These are phyloP conservation scores for Phytophthora brassicae DNA, from an alignment of 352 stramenopile species.

Conservation along the genomic window DNA sequence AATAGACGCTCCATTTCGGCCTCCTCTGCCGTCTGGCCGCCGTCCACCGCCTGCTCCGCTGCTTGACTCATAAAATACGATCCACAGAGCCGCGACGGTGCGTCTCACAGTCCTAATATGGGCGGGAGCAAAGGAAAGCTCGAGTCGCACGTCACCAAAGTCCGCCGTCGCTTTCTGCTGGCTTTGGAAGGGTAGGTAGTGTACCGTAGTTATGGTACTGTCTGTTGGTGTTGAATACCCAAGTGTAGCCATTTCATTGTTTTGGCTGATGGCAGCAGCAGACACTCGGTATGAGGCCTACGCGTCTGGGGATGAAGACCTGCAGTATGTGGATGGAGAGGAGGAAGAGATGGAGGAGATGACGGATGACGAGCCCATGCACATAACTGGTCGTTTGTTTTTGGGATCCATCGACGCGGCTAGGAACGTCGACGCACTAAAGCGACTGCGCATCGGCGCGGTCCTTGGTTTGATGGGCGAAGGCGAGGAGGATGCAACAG, in stretches of 20 bases:
- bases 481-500: constrained; percentile 25
- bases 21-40: constrained; percentile 34
- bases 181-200: no score
- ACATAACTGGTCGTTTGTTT: constrained; percentile 43
- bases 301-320: constrained; percentile 10
- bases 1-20: constrained; percentile 58
- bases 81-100: no score
- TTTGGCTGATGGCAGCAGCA: constrained; percentile 13
- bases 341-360: constrained; percentile 54
- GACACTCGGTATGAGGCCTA: constrained; percentile 22
- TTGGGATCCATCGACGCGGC: constrained; percentile 74
- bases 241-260: background rate
- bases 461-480: constrained; percentile 45
- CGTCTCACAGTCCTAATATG: no score
- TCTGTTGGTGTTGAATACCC: no score
- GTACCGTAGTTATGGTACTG: no score
- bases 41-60: constrained; percentile 16
- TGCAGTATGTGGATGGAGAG: background rate
- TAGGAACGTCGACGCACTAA: constrained; percentile 43
- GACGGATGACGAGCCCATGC: constrained; percentile 62
- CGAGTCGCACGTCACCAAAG: constrained; percentile 20
- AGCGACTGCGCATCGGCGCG: constrained; percentile 37
- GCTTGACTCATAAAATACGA: constrained; percentile 29
- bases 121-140: no score
- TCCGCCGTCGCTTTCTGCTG: constrained; percentile 21